phyloP scores from a whole-genome alignment of 176 grass and related monocot genomes.

The Juncus effusus region DNA sequence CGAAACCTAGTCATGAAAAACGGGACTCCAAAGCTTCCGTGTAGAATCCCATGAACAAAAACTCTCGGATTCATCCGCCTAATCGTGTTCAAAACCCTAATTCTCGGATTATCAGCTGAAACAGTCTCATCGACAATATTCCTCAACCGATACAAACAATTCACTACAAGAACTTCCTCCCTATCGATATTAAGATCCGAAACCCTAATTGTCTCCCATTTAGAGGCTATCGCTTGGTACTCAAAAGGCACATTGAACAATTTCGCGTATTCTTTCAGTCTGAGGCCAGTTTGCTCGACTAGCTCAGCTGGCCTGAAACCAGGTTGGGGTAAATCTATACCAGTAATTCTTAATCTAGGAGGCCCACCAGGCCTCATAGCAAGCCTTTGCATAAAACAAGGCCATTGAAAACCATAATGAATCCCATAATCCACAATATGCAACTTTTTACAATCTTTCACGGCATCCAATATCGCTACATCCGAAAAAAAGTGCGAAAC shows the following conservation, averaged over 20 bases:
- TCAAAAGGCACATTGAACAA: slow-evolving; percentile 22
- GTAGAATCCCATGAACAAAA: slow-evolving; percentile 14
- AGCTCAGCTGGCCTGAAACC: slow-evolving; percentile 19
- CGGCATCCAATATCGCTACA: neutral
- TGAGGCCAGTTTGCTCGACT: slow-evolving; percentile 6
- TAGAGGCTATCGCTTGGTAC: neutral
- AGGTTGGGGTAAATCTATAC: slow-evolving; percentile 15
- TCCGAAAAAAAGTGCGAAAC: slow-evolving; percentile 23
- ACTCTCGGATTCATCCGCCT: slow-evolving; percentile 5
- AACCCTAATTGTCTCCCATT: slow-evolving; percentile 12
- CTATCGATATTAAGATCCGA: slow-evolving; percentile 9
- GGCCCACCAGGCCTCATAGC: slow-evolving; percentile 4
- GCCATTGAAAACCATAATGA: slow-evolving; percentile 20
- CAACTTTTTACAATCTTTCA: slow-evolving; percentile 8
- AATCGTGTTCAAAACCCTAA: slow-evolving; percentile 8
- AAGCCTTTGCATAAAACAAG: slow-evolving; percentile 23
- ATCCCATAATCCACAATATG: slow-evolving; percentile 26
- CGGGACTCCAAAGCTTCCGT: slow-evolving; percentile 14
- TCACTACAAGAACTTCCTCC: slow-evolving; percentile 22
- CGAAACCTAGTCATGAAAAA: slow-evolving; percentile 19
- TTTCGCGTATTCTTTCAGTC: slow-evolving; percentile 15
- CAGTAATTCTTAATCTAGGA: slow-evolving; percentile 9
- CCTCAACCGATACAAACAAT: slow-evolving; percentile 15
- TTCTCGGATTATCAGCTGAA: slow-evolving; percentile 22
- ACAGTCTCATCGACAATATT: slow-evolving; percentile 16